Base-by-base conservation (phyloP, 202 grass and related monocot species). In the Panicum hallii region DNA sequence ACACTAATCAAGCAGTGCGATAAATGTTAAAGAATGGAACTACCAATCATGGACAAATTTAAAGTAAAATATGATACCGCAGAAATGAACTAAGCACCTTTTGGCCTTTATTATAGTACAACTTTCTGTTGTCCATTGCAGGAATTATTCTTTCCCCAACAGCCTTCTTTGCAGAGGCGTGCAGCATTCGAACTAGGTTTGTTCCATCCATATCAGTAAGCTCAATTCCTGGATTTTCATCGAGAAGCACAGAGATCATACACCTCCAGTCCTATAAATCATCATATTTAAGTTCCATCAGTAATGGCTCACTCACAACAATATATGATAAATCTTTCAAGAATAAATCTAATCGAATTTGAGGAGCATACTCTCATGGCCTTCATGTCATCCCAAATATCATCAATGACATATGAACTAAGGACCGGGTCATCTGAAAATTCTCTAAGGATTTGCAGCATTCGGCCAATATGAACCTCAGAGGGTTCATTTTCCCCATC, bases 341-440 rank as follows among this genome's bases (percentile, higher is more conserved):
- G 47, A 44, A 79, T 47, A 62, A 58, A 44, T 30, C 70, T 63
- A 54, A 79, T 36, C 7, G 57, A 87, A 85, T 19, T 56, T 46
- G 23, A 82, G 62, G 63, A 70, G 55, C 56, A 72, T 90, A 98
- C 97, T 85, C 91, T 96, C 91, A 91, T 92, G 41, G 97, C 97
- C 76, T 99, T 96, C 97, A 99, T 99, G 85, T 99, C 91, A 54
- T 96, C 97, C 97, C 97, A 99, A 92, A 99, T 95, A 86, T 99
- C 97, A 89, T 99, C 97, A 88, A 99, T 99, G 38, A 99, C 93
- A 9, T 99, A 99, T 42, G 97, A 89, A 91, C 97, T 93, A 62
- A 99, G 88, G 56, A 96, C 86, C 75, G 93, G 91, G 78, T 96
- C 97, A 58, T 99, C 91, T 70, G 97, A 88, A 92, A 99, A 99